These are phyloP conservation scores for Phascolomyces articulosus DNA, from an alignment of 371 early-diverging fungal species.

Conservation along the genomic window DNA sequence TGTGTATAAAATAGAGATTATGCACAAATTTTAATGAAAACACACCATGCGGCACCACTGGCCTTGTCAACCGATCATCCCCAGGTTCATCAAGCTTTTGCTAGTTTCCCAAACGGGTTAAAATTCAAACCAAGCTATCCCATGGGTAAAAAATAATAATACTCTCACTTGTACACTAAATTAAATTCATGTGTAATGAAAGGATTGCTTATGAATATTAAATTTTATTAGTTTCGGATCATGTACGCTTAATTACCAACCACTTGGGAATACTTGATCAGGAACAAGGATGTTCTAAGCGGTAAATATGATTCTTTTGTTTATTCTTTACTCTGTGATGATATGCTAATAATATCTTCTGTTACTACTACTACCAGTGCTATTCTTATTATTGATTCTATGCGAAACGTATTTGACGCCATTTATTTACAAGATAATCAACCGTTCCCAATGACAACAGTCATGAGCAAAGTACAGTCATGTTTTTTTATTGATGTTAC, in stretches of 20 bases:
- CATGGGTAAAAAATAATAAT: not conserved
- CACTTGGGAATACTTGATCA: conserved; percentile 8
- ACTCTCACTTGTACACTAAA: not conserved
- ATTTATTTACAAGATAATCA: not conserved
- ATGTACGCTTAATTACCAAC: not conserved
- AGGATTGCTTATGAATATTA: no score
- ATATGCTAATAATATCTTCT: no score
- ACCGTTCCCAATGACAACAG: not conserved
- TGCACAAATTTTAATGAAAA: not conserved
- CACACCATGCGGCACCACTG: not conserved
- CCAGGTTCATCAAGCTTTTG: conserved; percentile 1
- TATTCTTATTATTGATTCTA: not conserved
- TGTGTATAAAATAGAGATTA: not conserved
- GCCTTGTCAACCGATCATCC: conserved; percentile 5
- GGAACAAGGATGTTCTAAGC: conserved; percentile 1
- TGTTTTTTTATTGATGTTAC: no score
- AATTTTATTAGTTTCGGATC: conserved; percentile 5
- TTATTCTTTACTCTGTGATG: no score
- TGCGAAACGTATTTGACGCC: not conserved
- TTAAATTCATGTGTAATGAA: no score
- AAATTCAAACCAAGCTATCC: not conserved
- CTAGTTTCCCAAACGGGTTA: not conserved
- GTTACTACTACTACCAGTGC: not conserved
- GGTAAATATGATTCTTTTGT: conserved; percentile 9
- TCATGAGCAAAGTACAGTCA: not conserved